phyloP scores from a whole-genome alignment of 2,329 filamentous ascomycete genomes.

The Stylonectria norvegica region DNA sequence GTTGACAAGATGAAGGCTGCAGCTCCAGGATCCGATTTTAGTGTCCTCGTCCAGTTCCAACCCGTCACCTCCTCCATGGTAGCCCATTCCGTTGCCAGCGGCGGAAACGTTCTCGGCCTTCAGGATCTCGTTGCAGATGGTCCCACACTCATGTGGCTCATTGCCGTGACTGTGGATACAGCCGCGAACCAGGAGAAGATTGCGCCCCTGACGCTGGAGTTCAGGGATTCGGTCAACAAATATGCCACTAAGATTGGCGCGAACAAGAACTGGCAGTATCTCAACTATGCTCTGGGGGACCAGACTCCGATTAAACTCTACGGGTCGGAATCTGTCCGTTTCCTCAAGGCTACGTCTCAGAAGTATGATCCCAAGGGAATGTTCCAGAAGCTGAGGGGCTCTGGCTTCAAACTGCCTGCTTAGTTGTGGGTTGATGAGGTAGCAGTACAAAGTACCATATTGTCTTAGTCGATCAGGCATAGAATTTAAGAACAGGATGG shows the following conservation, averaged over 20 bases:
- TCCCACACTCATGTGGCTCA: slow-evolving; percentile 35
- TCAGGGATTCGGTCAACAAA: slow-evolving; percentile 22
- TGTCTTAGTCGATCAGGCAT: too few species aligned
- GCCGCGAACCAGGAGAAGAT: slow-evolving; percentile 33
- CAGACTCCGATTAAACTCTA: slow-evolving; percentile 39
- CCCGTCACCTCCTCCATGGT: slow-evolving; percentile 30
- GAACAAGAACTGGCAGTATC: slow-evolving; percentile 36
- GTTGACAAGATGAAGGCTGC: slow-evolving; percentile 26
- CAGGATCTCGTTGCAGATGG: slow-evolving; percentile 34
- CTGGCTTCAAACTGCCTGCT: too few species aligned
- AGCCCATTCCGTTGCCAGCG: slow-evolving; percentile 17
- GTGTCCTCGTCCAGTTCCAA: slow-evolving; percentile 31
- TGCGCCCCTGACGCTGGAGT: slow-evolving; percentile 25
- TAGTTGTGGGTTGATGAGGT: too few species aligned
- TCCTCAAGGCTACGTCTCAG: slow-evolving; percentile 26
- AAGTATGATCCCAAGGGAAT: slow-evolving; percentile 34
- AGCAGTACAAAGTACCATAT: too few species aligned
- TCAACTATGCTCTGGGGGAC: slow-evolving; percentile 41
- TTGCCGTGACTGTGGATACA: slow-evolving; percentile 38
- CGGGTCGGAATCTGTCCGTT: slow-evolving; percentile 33
- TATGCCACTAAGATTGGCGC: slow-evolving; percentile 27
- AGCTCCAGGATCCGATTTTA: slow-evolving; percentile 23
- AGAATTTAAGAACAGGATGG: too few species aligned
- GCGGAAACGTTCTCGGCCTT: slow-evolving; percentile 33
- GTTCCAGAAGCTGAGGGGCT: too few species aligned